Conservation (phyloP, 1,284 basidiomycete species). For the Quambalaria eucalypti region DNA sequence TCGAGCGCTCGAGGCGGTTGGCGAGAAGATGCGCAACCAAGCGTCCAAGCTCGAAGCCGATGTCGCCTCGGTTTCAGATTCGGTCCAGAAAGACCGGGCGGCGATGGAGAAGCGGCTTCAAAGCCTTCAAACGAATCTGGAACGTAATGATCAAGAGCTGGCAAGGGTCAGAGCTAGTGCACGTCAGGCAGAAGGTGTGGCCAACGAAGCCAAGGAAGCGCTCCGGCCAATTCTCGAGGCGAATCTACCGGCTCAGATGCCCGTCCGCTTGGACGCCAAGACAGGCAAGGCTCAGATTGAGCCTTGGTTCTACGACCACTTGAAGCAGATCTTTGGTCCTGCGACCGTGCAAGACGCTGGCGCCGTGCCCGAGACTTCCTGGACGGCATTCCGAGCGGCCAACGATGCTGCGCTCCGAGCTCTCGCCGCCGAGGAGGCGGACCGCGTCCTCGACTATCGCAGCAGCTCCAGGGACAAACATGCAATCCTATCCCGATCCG, state of each 20-base stretch:
- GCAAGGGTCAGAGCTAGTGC: neutral
- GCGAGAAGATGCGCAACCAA: neutral
- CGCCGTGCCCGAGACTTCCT: neutral
- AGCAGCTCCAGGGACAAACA: neutral
- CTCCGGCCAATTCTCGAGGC: constrained; percentile 1
- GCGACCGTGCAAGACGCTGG: neutral
- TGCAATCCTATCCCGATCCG: constrained; percentile 29
- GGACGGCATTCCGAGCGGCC: constrained; percentile 19
- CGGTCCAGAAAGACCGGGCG: neutral
- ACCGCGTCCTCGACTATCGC: constrained; percentile 15
- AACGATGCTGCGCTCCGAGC: constrained; percentile 43
- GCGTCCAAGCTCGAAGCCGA: neutral
- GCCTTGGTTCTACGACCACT: constrained; percentile 50
- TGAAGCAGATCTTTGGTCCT: constrained; percentile 49
- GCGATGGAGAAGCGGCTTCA: constrained; percentile 2
- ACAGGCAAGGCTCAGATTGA: constrained; percentile 48
- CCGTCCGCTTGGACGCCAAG: constrained; percentile 42
- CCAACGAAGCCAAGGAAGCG: neutral
- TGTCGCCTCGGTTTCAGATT: neutral
- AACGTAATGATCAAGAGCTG: neutral
- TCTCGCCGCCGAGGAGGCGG: constrained; percentile 43
- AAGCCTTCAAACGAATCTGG: neutral
- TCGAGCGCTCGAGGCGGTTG: neutral
- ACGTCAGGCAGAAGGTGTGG: neutral
- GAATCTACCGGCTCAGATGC: constrained; percentile 47